A percentile compares a stretch with the other conserved stretches of the same genome.
Evolutionary conservation across 345 rosid species (phyloP).

Genomic region (Eucalyptus sp.): DNA sequence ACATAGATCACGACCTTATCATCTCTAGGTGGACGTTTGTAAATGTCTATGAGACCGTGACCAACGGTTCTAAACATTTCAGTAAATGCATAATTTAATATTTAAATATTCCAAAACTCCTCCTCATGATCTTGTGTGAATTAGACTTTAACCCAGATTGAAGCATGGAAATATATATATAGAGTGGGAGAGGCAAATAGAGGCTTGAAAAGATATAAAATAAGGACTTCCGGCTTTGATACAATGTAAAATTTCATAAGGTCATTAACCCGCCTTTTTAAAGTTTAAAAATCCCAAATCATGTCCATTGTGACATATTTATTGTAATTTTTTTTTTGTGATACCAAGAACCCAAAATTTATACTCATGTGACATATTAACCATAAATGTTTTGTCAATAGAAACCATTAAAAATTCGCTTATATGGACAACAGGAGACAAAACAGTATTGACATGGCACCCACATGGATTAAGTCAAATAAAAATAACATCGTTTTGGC

Average conservation of each 20-base stretch:
- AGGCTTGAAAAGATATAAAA: not conserved
- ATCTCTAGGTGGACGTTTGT: accelerated
- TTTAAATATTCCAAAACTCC: not conserved
- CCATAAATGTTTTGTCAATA: too few species aligned
- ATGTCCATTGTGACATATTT: not conserved
- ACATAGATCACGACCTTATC: not conserved
- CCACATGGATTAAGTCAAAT: not conserved
- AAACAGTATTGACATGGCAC: not conserved
- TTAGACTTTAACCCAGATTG: not conserved
- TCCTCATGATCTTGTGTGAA: not conserved
- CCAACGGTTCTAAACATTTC: not conserved
- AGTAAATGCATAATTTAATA: not conserved
- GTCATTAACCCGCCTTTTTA: accelerated
- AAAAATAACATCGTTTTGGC: not conserved
- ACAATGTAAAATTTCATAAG: not conserved
- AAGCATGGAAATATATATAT: not conserved
- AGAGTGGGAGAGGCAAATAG: not conserved
- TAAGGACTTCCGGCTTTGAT: accelerated
- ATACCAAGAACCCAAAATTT: too few species aligned
- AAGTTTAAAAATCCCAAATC: not conserved
- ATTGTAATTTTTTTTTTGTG: too few species aligned
- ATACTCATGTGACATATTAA: not conserved
- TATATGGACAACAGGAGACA: not conserved
- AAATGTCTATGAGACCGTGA: not conserved
- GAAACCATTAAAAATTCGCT: not conserved